phyloP scores from a whole-genome alignment of 768 basidiomycete species.

The Collybia mongolica region DNA sequence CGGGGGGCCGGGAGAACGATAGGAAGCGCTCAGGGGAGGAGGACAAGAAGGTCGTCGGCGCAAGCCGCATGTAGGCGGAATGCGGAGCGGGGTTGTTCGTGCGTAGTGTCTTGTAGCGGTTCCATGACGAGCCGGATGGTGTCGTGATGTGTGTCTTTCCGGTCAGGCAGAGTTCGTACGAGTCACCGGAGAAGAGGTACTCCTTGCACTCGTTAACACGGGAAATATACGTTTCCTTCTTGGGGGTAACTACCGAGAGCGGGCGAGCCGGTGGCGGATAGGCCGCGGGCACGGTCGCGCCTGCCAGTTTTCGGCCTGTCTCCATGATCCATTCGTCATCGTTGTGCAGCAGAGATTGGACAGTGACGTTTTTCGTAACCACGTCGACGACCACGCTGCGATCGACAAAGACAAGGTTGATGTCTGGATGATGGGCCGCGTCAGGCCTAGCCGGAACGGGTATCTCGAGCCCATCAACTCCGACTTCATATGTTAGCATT shows the following conservation, averaged over 20 bases:
- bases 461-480: conserved; percentile 46
- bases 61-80: conserved; percentile 75
- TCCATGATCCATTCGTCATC: conserved; percentile 61
- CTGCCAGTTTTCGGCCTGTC: conserved; percentile 20
- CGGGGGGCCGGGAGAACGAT: conserved; percentile 65
- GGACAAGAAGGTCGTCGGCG: conserved; percentile 73
- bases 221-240: conserved; percentile 58
- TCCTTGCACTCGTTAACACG: conserved; percentile 72
- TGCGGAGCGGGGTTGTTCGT: conserved; percentile 85
- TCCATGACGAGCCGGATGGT: conserved; percentile 59
- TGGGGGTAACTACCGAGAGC: conserved; percentile 47
- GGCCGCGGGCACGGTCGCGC: conserved; percentile 23
- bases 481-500: conserved; percentile 77
- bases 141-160: conserved; percentile 61
- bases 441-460: conserved; percentile 36
- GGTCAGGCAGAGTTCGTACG: conserved; percentile 92
- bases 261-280: conserved; percentile 1
- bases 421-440: conserved; percentile 54
- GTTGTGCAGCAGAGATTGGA: conserved; percentile 61
- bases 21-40: conserved; percentile 94
- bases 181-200: conserved; percentile 78
- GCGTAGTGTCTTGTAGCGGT: conserved; percentile 70
- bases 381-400: conserved; percentile 74
- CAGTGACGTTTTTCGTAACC: conserved; percentile 42
- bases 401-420: conserved; percentile 76